Evolutionary conservation across 164 flowering plant species (phyloP), one percentile per base, ranked within the genome.

Genomic region (Buxus sempervirens): DNA sequence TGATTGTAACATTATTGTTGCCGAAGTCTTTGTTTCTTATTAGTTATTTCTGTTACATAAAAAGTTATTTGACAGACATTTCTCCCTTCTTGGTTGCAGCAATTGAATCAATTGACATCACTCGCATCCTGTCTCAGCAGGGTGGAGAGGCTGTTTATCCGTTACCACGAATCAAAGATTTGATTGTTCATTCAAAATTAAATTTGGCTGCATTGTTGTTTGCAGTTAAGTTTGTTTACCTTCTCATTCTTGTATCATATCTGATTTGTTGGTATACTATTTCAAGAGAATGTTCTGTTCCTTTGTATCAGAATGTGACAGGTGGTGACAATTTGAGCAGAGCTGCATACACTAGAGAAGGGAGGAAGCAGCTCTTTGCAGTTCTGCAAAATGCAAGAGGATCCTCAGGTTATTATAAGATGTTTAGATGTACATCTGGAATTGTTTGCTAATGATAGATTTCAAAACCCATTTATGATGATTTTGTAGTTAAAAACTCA

Each of bases 361-460:
- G 98, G 64, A 82, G 99, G 79, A 93, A 89, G 65, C 98, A 96
- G 65, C 91, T 96, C 15, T 96, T 96, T 81, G 84, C 99, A 53
- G 98, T 96, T 78, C 77, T 96, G 73, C 99, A 96, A 82, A 88
- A 87, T 85, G 99, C 98, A 16, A 84, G 96, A 78, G 99, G 99
- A 76, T 93, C 99, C 70, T 88, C 99, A 88, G 99, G 99, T 96
- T 65, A 56, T 6, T 60, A 38, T 36, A 63, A 57, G 23, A n/a
- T 23, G 36, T 21, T 60, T n/a, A 58, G n/a, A 38, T 18, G 9
- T 54, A 59, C 12, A 14, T 65, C 14, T 51, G 42, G 25, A 45
- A 3, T 3, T 32, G 3, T 32, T 32, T 7, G 3, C 38, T 3
- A 32, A 32, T 7, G 38, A 32, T 32, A 3, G 38, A 32, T 32